Conservation (phyloP, 1,284 basidiomycete species). For the Ustilago xerochloae region DNA sequence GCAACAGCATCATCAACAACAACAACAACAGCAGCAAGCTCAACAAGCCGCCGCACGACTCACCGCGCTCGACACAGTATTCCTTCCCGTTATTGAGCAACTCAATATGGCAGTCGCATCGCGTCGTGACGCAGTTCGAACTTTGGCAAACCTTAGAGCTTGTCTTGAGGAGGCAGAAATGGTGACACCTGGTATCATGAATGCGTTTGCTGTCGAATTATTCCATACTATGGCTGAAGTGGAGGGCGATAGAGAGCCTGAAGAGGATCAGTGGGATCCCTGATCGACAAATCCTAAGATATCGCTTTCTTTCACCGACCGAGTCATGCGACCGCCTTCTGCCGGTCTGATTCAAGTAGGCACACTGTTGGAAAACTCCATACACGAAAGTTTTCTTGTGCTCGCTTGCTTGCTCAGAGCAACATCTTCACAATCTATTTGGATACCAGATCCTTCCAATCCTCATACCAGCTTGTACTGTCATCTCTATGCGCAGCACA, state of each 20-base stretch:
- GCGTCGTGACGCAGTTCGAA: conserved; percentile 51
- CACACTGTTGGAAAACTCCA: not conserved
- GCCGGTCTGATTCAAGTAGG: not conserved
- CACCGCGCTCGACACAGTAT: conserved; percentile 57
- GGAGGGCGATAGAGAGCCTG: conserved; percentile 44
- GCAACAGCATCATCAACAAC: conserved; percentile 24
- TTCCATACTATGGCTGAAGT: conserved; percentile 61
- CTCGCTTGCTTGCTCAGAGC: not conserved
- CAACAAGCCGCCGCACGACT: conserved; percentile 35
- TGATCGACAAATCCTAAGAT: not conserved
- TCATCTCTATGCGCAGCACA: not conserved
- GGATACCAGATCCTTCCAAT: not conserved
- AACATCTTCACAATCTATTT: not conserved
- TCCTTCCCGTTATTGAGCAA: conserved; percentile 61
- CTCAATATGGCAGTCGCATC: conserved; percentile 57
- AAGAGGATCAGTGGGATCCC: conserved; percentile 48
- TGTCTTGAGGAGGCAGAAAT: conserved; percentile 56
- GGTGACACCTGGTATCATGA: conserved; percentile 62
- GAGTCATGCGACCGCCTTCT: not conserved
- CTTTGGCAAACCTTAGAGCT: conserved; percentile 45
- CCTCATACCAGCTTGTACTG: not conserved
- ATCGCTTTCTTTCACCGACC: not conserved
- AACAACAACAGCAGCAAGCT: conserved; percentile 14
- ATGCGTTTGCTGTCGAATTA: conserved; percentile 62
- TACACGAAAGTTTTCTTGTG: conserved; percentile 15